Base-by-base conservation (phyloP, 345 rosid genomes). In the Linum trigynum region DNA sequence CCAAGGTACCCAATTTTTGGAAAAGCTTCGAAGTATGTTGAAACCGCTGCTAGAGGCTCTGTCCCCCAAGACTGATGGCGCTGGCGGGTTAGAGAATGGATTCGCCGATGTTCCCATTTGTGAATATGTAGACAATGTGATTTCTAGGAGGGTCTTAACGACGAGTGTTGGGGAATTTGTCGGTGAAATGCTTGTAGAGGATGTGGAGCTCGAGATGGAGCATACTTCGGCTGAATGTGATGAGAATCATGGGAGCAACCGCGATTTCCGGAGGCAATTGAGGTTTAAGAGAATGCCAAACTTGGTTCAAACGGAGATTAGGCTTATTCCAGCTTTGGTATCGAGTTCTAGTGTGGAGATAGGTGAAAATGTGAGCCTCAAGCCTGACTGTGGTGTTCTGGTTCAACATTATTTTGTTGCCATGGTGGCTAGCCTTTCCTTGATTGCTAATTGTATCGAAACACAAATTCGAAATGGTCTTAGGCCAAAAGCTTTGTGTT, bases 241-340 rank as follows among this genome's bases (percentile, higher is more conserved):
- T 41, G 62, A 9, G 5, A 16, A 65, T 36, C n/a, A 43, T 53
- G 63, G 63, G n/a, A 60, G 36, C 14, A 78, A 14, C 3, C 9
- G 83, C 63, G 95, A 89, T 66, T 87, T 84, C 64, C 74, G 86
- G 77, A 84, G 96, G 86, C 82, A 95, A 66, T 61, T 89, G 75
- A 92, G 98, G 80, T 89, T 89, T 67, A 89, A 86, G 73, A 92
- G 92, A 61, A 82, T 81, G 92, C 95, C 98, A 4, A 87, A 82
- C 65, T 73, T 86, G 72, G 77, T 89, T 38, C 98, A 92, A 71
- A 77, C 92, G 1, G 88, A 82, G 39, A 70, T 86, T 32, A 73
- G 69, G 59, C 75, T 86, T 3, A 68, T 80, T 32, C 89, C 90
- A 0, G 51, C 50, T 62, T 36, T 41, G 60, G n/a, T 64, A 67